Conservation (phyloP, 2,329 filamentous ascomycete species). For the Exophiala viscosa region DNA sequence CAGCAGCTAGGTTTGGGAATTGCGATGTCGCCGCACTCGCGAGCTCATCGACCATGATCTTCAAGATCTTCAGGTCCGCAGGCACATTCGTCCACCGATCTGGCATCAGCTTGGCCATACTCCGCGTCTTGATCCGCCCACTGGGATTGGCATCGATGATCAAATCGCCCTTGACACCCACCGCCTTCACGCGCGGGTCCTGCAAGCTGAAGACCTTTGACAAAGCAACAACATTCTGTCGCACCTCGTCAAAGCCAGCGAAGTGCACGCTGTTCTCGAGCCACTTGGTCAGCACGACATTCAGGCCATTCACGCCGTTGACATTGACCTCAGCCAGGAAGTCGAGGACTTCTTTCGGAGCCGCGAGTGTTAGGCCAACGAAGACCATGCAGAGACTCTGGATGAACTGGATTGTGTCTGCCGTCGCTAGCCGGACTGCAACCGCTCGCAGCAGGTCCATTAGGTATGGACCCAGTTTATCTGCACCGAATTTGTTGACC, state of each 20-base stretch:
- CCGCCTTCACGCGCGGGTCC: slow-evolving; percentile 72
- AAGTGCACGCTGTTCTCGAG: slow-evolving; percentile 95
- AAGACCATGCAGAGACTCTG: slow-evolving; percentile 95
- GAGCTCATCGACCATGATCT: slow-evolving; percentile 90
- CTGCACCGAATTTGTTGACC: slow-evolving; percentile 90
- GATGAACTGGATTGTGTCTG: slow-evolving; percentile 82
- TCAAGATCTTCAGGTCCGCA: slow-evolving; percentile 89
- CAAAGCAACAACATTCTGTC: slow-evolving; percentile 91
- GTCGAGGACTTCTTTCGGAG: slow-evolving; percentile 82
- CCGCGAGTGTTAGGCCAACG: slow-evolving; percentile 79
- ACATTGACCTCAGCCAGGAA: slow-evolving; percentile 85
- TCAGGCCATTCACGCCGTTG: slow-evolving; percentile 69
- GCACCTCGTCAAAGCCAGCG: slow-evolving; percentile 95
- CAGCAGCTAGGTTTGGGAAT: slow-evolving; percentile 51
- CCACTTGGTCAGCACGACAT: slow-evolving; percentile 91
- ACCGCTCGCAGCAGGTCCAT: slow-evolving; percentile 86
- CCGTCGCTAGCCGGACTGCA: slow-evolving; percentile 75
- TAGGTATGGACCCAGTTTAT: slow-evolving; percentile 84
- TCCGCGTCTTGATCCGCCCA: slow-evolving; percentile 88
- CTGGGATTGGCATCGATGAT: slow-evolving; percentile 64
- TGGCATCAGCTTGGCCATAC: slow-evolving; percentile 80
- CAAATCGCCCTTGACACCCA: slow-evolving; percentile 86
- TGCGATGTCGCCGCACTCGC: slow-evolving; percentile 67
- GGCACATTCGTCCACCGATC: slow-evolving; percentile 85
- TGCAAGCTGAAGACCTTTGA: slow-evolving; percentile 87